Evolutionary conservation across 1,284 basidiomycete species (phyloP).

Genomic region (Mycena sp.): DNA sequence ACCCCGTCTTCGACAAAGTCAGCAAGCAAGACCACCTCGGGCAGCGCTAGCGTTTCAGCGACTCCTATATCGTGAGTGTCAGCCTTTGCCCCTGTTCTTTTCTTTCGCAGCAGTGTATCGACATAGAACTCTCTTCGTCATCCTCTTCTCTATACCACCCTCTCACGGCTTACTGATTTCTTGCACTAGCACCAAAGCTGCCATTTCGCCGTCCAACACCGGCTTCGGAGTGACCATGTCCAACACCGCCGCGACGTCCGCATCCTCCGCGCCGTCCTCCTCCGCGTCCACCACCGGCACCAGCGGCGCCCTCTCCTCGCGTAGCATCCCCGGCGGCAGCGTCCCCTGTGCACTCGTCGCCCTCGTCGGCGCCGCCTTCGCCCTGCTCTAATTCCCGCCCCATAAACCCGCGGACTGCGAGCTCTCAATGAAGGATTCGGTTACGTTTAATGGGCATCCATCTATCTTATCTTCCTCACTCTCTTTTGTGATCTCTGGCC

Average conservation of each 20-base stretch:
- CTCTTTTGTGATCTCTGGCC: conserved; percentile 13
- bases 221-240: conserved; percentile 1
- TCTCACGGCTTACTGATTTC: not conserved
- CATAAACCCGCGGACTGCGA: not conserved
- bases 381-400: conserved; percentile 10
- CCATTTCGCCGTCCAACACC: not conserved
- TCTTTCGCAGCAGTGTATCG: not conserved
- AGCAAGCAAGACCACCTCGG: not conserved
- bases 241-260: not conserved
- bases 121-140: not conserved
- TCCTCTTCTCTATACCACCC: not conserved
- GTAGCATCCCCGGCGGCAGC: conserved; percentile 7
- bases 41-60: not conserved
- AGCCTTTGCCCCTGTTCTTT: not conserved
- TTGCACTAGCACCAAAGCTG: conserved; percentile 5
- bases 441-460: not conserved
- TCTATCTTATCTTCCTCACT: not conserved
- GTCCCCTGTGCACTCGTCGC: conserved; percentile 12
- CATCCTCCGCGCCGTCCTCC: not conserved
- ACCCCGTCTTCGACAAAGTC: not conserved
- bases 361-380: conserved; percentile 14
- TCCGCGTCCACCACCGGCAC: not conserved
- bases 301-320: conserved; percentile 7
- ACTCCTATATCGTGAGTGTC: not conserved
- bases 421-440: not conserved